A percentile compares a stretch with the other conserved stretches of the same genome.
phyloP scores from a whole-genome alignment of 2,329 filamentous ascomycete species.

The Didymella pinodella region DNA sequence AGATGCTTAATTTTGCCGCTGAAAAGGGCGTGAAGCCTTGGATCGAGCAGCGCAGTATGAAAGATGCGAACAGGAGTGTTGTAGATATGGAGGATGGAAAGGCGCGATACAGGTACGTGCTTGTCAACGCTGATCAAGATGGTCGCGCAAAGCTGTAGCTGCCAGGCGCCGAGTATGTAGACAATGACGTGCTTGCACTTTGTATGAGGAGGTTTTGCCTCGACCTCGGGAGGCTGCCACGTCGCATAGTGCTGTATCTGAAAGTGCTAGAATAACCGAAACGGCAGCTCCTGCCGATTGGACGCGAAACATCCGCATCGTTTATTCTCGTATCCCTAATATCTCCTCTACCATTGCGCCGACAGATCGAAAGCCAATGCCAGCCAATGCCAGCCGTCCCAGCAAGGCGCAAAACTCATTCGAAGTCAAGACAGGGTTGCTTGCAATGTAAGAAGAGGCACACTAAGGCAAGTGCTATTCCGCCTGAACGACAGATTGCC shows the following conservation, averaged over 20 bases:
- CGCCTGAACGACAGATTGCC: not conserved
- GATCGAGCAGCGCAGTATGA: slow-evolving; percentile 69
- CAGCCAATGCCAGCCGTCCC: slow-evolving; percentile 18
- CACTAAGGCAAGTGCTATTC: slow-evolving; percentile 36
- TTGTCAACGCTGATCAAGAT: slow-evolving; percentile 40
- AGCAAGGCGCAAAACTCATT: slow-evolving; percentile 43
- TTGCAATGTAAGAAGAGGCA: slow-evolving; percentile 45
- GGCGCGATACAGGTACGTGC: slow-evolving; percentile 55
- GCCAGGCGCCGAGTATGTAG: not conserved
- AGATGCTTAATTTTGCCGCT: slow-evolving; percentile 68
- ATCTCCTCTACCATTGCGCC: not conserved
- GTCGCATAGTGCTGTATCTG: not conserved
- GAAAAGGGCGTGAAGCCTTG: slow-evolving; percentile 66
- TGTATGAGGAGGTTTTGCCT: not conserved
- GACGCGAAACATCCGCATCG: not conserved
- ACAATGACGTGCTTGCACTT: not conserved
- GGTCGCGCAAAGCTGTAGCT: slow-evolving; percentile 37
- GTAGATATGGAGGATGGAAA: slow-evolving; percentile 66
- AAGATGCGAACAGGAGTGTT: slow-evolving; percentile 62
- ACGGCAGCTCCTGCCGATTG: not conserved
- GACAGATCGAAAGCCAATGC: slow-evolving; percentile 9
- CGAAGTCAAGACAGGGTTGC: slow-evolving; percentile 45
- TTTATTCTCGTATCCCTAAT: not conserved
- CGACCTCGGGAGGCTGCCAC: not conserved
- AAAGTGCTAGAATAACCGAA: not conserved